Evolutionary conservation across 2,329 filamentous ascomycete genomes (phyloP).

Genomic region (Beauveria scarabaeidicola): DNA sequence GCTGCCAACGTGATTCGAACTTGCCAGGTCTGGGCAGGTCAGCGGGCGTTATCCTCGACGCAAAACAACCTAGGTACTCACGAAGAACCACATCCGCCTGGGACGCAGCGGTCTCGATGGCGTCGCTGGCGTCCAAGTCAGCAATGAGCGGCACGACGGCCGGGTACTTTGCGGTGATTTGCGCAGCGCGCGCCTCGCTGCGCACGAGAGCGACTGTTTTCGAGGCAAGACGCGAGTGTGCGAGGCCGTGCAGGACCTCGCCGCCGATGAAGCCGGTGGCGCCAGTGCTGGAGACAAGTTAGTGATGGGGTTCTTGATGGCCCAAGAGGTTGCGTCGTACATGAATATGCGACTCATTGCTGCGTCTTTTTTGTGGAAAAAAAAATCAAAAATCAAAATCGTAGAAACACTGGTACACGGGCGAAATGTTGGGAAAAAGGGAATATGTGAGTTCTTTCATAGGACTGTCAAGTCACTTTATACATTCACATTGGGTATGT

Average conservation of each 20-base stretch:
- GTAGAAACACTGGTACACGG: too few species aligned
- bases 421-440: not conserved
- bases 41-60: slow-evolving; percentile 25
- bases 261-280: slow-evolving; percentile 18
- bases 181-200: slow-evolving; percentile 12
- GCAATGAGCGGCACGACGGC: slow-evolving; percentile 28
- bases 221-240: slow-evolving; percentile 13
- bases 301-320: not conserved
- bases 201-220: slow-evolving; percentile 15
- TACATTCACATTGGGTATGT: not conserved
- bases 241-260: slow-evolving; percentile 13
- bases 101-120: slow-evolving; percentile 37
- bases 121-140: slow-evolving; percentile 29
- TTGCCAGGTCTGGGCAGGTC: not conserved
- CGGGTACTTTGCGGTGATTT: slow-evolving; percentile 11
- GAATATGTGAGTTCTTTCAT: not conserved
- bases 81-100: slow-evolving; percentile 36
- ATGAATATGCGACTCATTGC: slow-evolving; percentile 4
- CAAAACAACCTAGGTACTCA: slow-evolving; percentile 20
- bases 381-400: not conserved
- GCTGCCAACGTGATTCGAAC: slow-evolving; percentile 5
- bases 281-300: slow-evolving; percentile 11
- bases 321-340: not conserved
- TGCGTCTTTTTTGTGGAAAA: not conserved
- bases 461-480: not conserved